A percentile compares a stretch with the other conserved stretches of the same genome.
phyloP scores from a whole-genome alignment of 495 filamentous ascomycete species.

The Achaetomiella virescens region DNA sequence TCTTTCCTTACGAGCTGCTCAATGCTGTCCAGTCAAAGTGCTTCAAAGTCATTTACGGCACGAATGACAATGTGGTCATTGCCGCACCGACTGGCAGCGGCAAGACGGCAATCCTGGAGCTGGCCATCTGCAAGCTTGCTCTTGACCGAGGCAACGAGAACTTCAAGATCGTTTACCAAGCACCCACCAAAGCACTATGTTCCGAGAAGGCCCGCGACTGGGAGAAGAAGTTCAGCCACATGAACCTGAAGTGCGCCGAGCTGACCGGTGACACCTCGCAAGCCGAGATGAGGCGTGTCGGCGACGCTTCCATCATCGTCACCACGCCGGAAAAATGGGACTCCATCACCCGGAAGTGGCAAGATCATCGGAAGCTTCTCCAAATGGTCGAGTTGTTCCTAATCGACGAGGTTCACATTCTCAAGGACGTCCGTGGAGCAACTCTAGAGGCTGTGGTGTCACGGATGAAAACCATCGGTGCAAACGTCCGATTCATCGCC shows the following conservation, averaged over 20 bases:
- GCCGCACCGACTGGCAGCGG: constrained; percentile 91
- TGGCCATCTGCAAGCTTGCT: constrained; percentile 81
- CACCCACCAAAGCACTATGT: constrained; percentile 90
- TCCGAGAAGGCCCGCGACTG: constrained; percentile 77
- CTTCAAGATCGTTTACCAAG: constrained; percentile 93
- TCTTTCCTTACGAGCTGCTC: constrained; percentile 79
- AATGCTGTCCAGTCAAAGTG: constrained; percentile 92
- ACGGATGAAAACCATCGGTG: constrained; percentile 88
- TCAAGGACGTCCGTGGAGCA: constrained; percentile 83
- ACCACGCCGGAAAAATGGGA: constrained; percentile 99
- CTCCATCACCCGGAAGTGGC: constrained; percentile 93
- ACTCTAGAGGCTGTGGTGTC: constrained; percentile 94
- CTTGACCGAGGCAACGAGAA: constrained; percentile 54
- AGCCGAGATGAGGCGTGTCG: constrained; percentile 64
- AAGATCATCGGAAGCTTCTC: constrained; percentile 78
- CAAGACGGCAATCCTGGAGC: constrained; percentile 85
- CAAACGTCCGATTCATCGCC: constrained; percentile 83
- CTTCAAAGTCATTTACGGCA: constrained; percentile 64
- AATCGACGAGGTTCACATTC: constrained; percentile 94
- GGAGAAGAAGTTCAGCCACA: constrained; percentile 71
- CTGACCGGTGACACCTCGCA: constrained; percentile 88
- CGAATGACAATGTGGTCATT: constrained; percentile 78
- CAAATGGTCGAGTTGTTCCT: constrained; percentile 84
- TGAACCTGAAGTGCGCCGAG: constrained; percentile 74
- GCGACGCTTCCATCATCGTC: constrained; percentile 82